A percentile compares a stretch with the other conserved stretches of the same genome.
Evolutionary conservation across 108 stramenopile genomes (phyloP).

Genomic region (Halocafeteria seosinensis): DNA sequence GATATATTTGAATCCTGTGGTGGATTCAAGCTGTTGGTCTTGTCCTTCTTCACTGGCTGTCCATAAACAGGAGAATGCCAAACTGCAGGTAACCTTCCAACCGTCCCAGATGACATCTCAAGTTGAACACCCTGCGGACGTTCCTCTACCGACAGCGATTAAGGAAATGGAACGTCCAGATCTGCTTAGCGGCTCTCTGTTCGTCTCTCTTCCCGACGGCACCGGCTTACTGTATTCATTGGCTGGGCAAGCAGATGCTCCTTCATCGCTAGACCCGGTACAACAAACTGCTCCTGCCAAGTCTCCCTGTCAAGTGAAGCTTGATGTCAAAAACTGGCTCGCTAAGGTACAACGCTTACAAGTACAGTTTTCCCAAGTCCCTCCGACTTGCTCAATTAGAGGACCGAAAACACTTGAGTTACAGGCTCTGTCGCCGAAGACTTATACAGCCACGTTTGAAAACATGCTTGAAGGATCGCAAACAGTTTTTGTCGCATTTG

Average conservation of each 20-base stretch:
- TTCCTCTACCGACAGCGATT: too few relatives aligned
- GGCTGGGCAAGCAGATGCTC: slow-evolving; percentile 25
- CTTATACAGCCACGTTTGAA: slow-evolving; percentile 31
- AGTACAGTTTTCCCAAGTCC: background rate
- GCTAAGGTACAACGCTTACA: slow-evolving; percentile 21
- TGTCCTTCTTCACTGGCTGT: slow-evolving; percentile 28
- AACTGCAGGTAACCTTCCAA: slow-evolving; percentile 26
- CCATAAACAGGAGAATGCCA: slow-evolving; percentile 24
- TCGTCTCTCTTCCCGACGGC: slow-evolving; percentile 44
- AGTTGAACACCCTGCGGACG: background rate
- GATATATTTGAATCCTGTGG: slow-evolving; percentile 17
- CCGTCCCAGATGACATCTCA: slow-evolving; percentile 38
- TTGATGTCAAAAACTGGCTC: slow-evolving; percentile 40
- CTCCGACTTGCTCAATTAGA: slow-evolving; percentile 13
- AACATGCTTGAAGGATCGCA: slow-evolving; percentile 31
- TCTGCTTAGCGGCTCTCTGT: slow-evolving; percentile 25
- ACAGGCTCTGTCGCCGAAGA: slow-evolving; percentile 21
- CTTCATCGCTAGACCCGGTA: slow-evolving; percentile 15
- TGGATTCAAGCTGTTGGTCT: slow-evolving; percentile 21
- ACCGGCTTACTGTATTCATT: slow-evolving; percentile 33
- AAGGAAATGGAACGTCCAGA: background rate
- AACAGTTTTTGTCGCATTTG: slow-evolving; percentile 30
- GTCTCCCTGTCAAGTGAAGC: slow-evolving; percentile 19
- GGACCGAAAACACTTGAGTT: slow-evolving; percentile 39
- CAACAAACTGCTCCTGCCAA: slow-evolving; percentile 27